A percentile compares a stretch with the other conserved stretches of the same genome.
These are phyloP conservation scores for Penicillium diatomitis DNA, from an alignment of 495 filamentous ascomycete species.

Conservation along the genomic window DNA sequence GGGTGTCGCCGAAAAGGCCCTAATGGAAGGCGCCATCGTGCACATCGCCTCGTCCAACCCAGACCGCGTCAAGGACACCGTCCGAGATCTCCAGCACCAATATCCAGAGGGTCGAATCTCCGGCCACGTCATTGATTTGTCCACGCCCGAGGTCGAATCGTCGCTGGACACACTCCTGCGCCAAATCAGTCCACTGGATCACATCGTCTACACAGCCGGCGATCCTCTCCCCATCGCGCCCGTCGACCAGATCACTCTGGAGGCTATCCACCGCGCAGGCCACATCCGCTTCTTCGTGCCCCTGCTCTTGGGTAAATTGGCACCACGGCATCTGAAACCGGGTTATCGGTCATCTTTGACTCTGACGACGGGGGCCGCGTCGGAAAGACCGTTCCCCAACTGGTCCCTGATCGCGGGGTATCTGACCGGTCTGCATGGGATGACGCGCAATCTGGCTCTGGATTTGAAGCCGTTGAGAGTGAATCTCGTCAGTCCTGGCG, in stretches of 20 bases:
- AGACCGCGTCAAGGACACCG: background rate
- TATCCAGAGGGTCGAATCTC: background rate
- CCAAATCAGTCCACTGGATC: background rate
- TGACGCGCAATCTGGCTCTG: slow-evolving; percentile 40
- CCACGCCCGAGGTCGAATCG: background rate
- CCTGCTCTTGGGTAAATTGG: background rate
- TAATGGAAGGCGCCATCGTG: background rate
- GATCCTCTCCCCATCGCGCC: background rate
- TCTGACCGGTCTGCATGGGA: background rate
- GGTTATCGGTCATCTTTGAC: background rate
- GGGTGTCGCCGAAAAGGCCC: background rate
- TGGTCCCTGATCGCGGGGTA: background rate
- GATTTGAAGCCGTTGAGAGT: slow-evolving; percentile 52
- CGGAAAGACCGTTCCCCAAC: background rate
- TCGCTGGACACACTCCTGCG: background rate
- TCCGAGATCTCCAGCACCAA: background rate
- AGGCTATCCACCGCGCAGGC: background rate
- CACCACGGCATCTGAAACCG: background rate
- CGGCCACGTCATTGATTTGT: background rate
- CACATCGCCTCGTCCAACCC: background rate
- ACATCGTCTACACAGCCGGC: background rate
- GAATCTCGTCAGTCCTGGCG: slow-evolving; percentile 49
- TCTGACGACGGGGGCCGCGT: background rate
- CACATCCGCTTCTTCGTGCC: background rate
- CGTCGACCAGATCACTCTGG: background rate